Evolutionary conservation across 345 rosid species (phyloP).

Genomic region (Eucalyptus fibrosa): DNA sequence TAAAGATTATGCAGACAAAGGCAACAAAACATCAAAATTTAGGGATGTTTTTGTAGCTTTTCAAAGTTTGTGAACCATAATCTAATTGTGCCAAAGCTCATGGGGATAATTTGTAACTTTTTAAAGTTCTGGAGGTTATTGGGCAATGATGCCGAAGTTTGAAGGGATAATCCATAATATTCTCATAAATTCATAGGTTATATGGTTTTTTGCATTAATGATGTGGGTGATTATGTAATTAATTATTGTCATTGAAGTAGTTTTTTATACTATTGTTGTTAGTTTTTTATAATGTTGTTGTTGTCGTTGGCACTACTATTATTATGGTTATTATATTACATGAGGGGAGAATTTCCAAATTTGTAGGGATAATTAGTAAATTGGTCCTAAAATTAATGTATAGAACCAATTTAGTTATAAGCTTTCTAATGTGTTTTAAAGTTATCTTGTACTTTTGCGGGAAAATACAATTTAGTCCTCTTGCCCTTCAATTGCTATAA

Average conservation of each 20-base stretch:
- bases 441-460: background rate
- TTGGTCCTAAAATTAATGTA: background rate
- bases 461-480: background rate
- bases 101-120: background rate
- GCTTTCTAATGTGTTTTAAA: background rate
- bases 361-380: background rate
- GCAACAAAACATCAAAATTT: background rate
- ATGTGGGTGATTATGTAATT: background rate
- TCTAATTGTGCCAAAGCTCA: background rate
- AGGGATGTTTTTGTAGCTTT: background rate
- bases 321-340: background rate
- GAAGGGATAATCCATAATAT: background rate
- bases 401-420: fast-evolving
- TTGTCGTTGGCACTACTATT: background rate
- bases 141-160: background rate
- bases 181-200: background rate
- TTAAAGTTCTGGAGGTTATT: background rate
- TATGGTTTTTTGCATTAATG: background rate
- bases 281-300: background rate
- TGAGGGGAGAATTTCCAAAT: background rate
- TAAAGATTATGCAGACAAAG: background rate
- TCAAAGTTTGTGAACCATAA: background rate
- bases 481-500: fast-evolving
- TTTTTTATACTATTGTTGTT: background rate
- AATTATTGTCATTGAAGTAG: background rate